Percentiles rank a stretch among this genome's conserved stretches.
These are phyloP conservation scores for Dichomitus squalens DNA, from an alignment of 1,284 basidiomycete genomes.

Conservation along the genomic window DNA sequence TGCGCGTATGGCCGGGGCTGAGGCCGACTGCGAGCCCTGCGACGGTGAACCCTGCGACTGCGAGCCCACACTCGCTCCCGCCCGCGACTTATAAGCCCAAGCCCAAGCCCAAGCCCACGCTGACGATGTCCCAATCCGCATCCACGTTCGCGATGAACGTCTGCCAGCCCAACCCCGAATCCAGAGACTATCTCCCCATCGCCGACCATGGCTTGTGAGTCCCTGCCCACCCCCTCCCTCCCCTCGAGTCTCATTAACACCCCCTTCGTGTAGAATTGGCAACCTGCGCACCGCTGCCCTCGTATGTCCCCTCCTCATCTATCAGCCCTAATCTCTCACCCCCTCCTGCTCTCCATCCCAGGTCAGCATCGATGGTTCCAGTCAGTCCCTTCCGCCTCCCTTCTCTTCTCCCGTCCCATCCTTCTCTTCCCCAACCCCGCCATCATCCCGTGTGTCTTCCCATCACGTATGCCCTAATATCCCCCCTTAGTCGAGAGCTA, in stretches of 20 bases:
- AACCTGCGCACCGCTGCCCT: constrained; percentile 83
- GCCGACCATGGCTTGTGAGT: constrained; percentile 32
- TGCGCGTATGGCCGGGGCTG: background rate
- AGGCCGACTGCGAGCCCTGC: background rate
- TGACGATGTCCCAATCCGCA: background rate
- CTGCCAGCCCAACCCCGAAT: constrained; percentile 18
- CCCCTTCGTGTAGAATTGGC: constrained; percentile 57
- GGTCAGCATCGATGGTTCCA: constrained; percentile 80
- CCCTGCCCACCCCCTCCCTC: background rate
- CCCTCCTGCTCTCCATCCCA: constrained; percentile 24
- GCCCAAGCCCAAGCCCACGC: background rate
- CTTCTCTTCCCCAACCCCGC: background rate
- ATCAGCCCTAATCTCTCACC: background rate
- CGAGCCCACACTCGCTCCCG: no score
- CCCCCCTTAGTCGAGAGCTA: constrained; percentile 75
- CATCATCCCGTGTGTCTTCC: background rate
- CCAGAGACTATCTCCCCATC: constrained; percentile 29
- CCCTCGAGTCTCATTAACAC: background rate
- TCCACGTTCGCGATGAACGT: constrained; percentile 17
- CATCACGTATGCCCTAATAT: constrained; percentile 3
- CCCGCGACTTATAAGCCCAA: no score
- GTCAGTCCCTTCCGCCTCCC: constrained; percentile 41
- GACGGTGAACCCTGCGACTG: no score
- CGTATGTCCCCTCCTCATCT: constrained; percentile 41
- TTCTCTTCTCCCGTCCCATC: background rate